These are phyloP conservation scores for Neurospora discreta DNA, from an alignment of 495 filamentous ascomycete genomes.

Conservation along the genomic window DNA sequence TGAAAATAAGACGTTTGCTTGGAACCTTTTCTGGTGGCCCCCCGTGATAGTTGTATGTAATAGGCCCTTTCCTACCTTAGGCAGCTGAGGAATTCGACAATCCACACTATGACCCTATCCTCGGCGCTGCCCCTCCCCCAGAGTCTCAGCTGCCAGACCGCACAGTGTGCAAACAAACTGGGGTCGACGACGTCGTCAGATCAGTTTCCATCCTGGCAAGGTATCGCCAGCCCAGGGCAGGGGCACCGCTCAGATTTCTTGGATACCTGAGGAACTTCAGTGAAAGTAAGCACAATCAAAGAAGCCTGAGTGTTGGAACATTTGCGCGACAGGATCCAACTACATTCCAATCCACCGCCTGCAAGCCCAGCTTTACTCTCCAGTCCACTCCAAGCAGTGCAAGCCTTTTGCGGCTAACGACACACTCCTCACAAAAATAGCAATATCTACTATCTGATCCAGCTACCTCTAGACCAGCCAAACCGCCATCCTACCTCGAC, in stretches of 20 bases:
- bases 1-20: background rate
- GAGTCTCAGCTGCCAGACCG: background rate
- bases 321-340: background rate
- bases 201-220: background rate
- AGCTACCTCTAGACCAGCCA: background rate
- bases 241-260: background rate
- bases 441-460: background rate
- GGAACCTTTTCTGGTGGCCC: background rate
- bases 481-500: background rate
- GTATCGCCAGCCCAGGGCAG: background rate
- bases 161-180: background rate
- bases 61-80: too few species aligned
- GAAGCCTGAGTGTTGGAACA: background rate
- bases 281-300: background rate
- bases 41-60: background rate
- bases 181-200: background rate
- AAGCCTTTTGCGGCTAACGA: background rate
- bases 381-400: background rate
- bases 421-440: background rate
- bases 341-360: background rate
- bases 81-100: background rate
- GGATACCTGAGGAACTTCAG: background rate
- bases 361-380: background rate
- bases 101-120: background rate
- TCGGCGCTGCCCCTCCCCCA: background rate